Base-by-base conservation (phyloP, 768 basidiomycete species). In the Lactarius pseudohatsudake region DNA sequence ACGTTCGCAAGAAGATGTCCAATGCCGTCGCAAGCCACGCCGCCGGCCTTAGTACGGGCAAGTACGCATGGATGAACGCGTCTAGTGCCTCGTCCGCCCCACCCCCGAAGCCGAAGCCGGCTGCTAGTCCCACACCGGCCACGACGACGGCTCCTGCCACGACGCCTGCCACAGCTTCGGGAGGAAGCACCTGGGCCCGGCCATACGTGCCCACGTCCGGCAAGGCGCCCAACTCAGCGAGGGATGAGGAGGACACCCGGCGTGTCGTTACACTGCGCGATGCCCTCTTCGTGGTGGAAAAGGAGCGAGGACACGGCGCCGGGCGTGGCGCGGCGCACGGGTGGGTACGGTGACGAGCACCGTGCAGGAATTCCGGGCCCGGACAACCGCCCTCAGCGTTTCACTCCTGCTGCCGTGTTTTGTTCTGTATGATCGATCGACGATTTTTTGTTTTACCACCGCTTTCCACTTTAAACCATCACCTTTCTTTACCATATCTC, bases 11-110 rank as follows among this genome's bases (percentile, higher is more conserved):
- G 82, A 94, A 92, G 75, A 87, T 95, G 87, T 90, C 89, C 40
- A 94, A 96, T 75, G 90, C 90, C 28, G 90, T 91, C 7, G 94
- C 94, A 28, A 89, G 87, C 70, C 92, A 92, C 74, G 92, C 92
- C 6, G 91, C 92, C n/a, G 94, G 94, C 0, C 74, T 92, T 26
- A 86, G 87, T 1, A 76, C 76, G 60, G 87, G 89, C 26, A 89
- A 88, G 76, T 96, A 94, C 72, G 82, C 90, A 18, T 96, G 94
- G 94, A 92, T 95, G 91, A 92, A 79, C 18, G 84, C 89, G 6
- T 84, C 86, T 2, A 84, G 81, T 66, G 77, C 81, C 2, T 75
- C 82, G 22, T 70, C 82, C 0, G 59, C 81, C 1, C 75, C 81
- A 13, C 71, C 79, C 8, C 74, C 77, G 47, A 75, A 72, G 63